Base-by-base conservation (phyloP, 2,329 filamentous ascomycete genomes). In the Mycosphaerella sp. region DNA sequence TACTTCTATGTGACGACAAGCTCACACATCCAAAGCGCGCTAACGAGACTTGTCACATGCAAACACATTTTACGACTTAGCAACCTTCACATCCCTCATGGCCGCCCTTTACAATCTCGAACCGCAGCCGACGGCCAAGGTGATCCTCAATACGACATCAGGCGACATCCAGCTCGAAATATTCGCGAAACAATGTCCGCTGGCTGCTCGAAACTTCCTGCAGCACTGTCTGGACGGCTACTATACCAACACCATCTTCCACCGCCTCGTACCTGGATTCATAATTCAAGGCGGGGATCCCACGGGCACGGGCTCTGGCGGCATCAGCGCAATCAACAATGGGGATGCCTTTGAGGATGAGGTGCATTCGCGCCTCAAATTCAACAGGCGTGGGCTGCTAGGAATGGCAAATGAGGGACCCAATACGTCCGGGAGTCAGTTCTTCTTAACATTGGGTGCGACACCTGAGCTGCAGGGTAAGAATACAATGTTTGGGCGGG, bases 221-320 rank as follows among this genome's bases (percentile, higher is more conserved):
- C 93, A 98, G 70, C 85, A 90, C 65, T 93, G 88, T 66, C 80
- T 96, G 60, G 90, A 98, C 67, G 89, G 89, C 61, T 97, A 97
- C 75, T 98, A 97, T 74, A 85, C 89, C 63, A 84, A 85, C 66
- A 96, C 90, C 0, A 84, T 93, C 56, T 98, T 98, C 73, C 93
- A 98, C 73, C 87, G 93, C 18, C 77, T 97, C 5, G 84, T 95
- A 0, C 88, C 90, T 0, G 87, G 86, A 45, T 98, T 98, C 70
- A 87, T 98, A 56, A 74, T 97, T 9, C 93, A 98, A 66, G 93
- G 91, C 27, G 93, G 93, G 50, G 93, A 98, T 63, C 91, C 93
- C 0, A 95, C 89, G 0, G 89, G 89, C 18, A 95, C 89, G 0
- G 91, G 91, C 10, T 84, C 88, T 62, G 93, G 93, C 50, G 93